These are phyloP conservation scores for Annona cherimola DNA, from an alignment of 164 flowering plant genomes.

Conservation along the genomic window DNA sequence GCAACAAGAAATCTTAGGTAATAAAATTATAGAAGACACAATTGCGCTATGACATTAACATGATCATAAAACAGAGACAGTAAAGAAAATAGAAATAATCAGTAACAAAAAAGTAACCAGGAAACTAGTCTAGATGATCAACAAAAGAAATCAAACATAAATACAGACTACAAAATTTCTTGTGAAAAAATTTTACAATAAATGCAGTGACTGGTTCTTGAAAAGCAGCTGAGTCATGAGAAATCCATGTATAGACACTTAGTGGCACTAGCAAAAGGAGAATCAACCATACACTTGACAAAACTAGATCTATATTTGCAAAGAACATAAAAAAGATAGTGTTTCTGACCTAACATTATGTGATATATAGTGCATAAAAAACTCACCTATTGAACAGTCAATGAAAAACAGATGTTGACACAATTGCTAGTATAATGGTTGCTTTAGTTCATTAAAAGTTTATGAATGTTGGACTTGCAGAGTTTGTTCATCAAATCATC, in stretches of 20 bases:
- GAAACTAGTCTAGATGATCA: neutral
- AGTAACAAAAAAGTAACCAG: neutral
- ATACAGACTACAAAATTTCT: neutral
- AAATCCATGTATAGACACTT: neutral
- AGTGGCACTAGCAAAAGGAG: neutral
- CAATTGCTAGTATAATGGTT: neutral
- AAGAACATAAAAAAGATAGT: no score
- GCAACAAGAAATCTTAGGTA: constrained; percentile 1
- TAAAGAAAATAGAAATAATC: constrained; percentile 1
- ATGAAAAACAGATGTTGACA: neutral
- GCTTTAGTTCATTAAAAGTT: neutral
- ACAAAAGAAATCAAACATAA: neutral
- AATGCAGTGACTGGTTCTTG: neutral
- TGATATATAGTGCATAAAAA: no score
- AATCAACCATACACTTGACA: neutral
- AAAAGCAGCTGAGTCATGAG: neutral
- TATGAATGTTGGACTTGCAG: neutral
- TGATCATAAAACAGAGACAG: neutral
- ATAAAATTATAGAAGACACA: neutral
- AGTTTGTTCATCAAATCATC: neutral
- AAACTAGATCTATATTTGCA: no score
- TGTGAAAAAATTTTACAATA: neutral
- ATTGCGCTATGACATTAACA: neutral
- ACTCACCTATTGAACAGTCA: neutral
- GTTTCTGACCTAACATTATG: no score